A percentile compares a stretch with the other conserved stretches of the same genome.
phyloP scores from a whole-genome alignment of 1,139 yeast species.

The Schizosaccharomyces versatilis region DNA sequence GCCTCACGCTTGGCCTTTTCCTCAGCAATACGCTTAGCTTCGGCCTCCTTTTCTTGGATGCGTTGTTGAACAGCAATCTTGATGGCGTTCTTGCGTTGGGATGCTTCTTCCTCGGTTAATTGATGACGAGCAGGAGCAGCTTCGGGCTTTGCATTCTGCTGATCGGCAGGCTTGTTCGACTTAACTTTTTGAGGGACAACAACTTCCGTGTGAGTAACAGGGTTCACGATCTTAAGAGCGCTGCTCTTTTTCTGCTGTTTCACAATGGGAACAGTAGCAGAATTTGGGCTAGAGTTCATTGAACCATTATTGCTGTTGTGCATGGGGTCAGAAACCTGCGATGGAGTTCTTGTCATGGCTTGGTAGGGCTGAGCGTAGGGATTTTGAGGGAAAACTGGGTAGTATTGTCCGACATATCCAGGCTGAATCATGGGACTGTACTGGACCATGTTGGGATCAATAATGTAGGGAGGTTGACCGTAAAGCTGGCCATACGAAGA shows the following conservation, averaged over 20 bases:
- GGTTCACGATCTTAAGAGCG: conserved; percentile 1
- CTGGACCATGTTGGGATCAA: conserved; percentile 1
- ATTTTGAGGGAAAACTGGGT: not conserved
- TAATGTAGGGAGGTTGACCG: not conserved
- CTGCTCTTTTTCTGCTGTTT: conserved; percentile 2
- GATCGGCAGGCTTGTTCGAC: not conserved
- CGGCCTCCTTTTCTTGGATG: conserved; percentile 3
- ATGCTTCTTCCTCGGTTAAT: not conserved
- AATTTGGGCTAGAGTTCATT: not conserved
- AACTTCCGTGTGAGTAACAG: not conserved
- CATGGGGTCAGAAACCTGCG: not conserved
- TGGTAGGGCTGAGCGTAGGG: not conserved
- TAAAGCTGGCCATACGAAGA: not conserved
- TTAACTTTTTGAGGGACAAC: not conserved
- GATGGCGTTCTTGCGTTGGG: conserved; percentile 6
- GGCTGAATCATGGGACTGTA: conserved; percentile 1
- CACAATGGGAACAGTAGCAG: not conserved
- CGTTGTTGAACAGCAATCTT: conserved; percentile 12
- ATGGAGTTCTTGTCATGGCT: not conserved
- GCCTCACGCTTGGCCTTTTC: conserved; percentile 6
- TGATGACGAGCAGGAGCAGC: not conserved
- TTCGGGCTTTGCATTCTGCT: not conserved
- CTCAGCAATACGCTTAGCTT: conserved; percentile 8
- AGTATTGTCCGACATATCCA: not conserved
- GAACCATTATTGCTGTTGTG: not conserved